These are phyloP conservation scores for Trichosporon asahii DNA, from an alignment of 1,284 basidiomycete species.

Conservation along the genomic window DNA sequence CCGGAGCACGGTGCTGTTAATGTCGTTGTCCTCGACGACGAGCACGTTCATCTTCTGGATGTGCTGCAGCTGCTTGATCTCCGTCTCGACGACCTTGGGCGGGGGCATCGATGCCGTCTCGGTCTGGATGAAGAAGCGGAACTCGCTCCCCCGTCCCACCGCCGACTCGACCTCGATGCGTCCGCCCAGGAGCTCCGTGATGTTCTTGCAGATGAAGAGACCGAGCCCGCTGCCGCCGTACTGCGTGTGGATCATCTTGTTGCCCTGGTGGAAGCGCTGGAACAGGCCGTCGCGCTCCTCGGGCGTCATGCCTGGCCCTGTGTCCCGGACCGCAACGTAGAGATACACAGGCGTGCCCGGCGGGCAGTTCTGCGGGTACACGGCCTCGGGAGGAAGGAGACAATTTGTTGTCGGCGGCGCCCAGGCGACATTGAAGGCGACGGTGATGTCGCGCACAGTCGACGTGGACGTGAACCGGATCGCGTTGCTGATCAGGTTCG, in stretches of 20 bases:
- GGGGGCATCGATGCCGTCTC: slow-evolving; percentile 13
- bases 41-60: slow-evolving; percentile 30
- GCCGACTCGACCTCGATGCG: slow-evolving; percentile 44
- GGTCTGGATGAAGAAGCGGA: slow-evolving; percentile 52
- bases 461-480: slow-evolving; percentile 32
- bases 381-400: slow-evolving; percentile 12
- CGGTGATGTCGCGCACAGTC: slow-evolving; percentile 28
- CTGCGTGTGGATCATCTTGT: slow-evolving; percentile 48
- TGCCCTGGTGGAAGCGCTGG: slow-evolving; percentile 29
- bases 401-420: slow-evolving; percentile 28
- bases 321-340: slow-evolving; percentile 33
- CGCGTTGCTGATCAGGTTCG: slow-evolving; percentile 34
- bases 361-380: background rate
- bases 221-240: slow-evolving; percentile 52
- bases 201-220: slow-evolving; percentile 48
- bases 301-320: slow-evolving; percentile 35
- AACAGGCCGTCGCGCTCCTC: slow-evolving; percentile 31
- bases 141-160: slow-evolving; percentile 41
- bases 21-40: slow-evolving; percentile 52
- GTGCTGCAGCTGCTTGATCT: background rate
- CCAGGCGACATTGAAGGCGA: slow-evolving; percentile 30
- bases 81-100: background rate
- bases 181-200: slow-evolving; percentile 46
- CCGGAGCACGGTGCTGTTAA: slow-evolving; percentile 53
- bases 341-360: slow-evolving; percentile 26